These are phyloP conservation scores for Lunularia cruciata DNA, from an alignment of 225 moss, liverwort and hornwort species.

Conservation along the genomic window DNA sequence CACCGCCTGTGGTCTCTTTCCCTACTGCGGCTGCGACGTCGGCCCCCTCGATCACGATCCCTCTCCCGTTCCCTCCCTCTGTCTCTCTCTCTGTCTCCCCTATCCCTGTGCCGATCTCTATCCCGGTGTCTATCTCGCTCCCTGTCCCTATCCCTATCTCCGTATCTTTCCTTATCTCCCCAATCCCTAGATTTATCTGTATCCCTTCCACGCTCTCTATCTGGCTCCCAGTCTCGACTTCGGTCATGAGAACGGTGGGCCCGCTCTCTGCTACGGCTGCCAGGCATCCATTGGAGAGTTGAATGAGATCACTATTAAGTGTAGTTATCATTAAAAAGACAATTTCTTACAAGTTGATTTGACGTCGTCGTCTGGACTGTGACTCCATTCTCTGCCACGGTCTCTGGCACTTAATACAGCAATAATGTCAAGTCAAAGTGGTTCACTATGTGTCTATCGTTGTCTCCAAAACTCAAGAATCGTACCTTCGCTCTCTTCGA, in stretches of 20 bases:
- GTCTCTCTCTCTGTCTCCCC: conserved; percentile 54
- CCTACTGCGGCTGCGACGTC: conserved; percentile 43
- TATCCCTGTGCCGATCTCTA: conserved; percentile 56
- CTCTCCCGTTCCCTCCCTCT: conserved; percentile 59
- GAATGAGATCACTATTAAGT: neutral
- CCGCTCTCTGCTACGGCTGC: conserved; percentile 76
- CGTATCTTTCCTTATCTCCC: conserved; percentile 44
- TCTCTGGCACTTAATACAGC: neutral
- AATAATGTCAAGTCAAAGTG: neutral
- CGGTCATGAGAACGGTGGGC: conserved; percentile 58
- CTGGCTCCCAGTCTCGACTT: conserved; percentile 57
- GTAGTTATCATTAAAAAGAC: too few species aligned
- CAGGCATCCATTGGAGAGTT: neutral
- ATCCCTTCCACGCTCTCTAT: conserved; percentile 55
- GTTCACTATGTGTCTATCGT: neutral
- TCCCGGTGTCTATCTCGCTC: conserved; percentile 54
- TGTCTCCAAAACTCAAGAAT: neutral
- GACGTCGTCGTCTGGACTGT: neutral
- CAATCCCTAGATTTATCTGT: conserved; percentile 52
- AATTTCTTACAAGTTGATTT: too few species aligned
- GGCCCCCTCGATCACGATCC: conserved; percentile 49
- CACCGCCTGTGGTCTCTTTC: conserved; percentile 57
- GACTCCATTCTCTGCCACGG: neutral
- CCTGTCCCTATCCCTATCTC: conserved; percentile 44
- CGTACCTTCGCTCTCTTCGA: conserved; percentile 40